Evolutionary conservation across 768 basidiomycete species (phyloP).

Genomic region (Termitomyces sp.): DNA sequence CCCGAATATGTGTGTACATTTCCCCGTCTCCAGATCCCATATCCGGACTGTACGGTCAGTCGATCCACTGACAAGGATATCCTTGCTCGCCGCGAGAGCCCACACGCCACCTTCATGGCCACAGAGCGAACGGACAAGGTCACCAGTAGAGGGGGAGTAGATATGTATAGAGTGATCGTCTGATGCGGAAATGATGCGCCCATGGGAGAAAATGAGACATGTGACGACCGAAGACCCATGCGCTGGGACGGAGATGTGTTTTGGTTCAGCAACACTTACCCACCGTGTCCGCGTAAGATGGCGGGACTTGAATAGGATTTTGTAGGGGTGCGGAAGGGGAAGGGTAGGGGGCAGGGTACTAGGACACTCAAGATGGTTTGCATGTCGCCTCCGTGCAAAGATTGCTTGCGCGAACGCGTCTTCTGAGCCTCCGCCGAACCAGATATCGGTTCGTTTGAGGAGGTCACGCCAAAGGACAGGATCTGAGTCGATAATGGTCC

Average conservation of each 20-base stretch:
- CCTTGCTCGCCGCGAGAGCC: slow-evolving; percentile 88
- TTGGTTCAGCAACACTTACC: slow-evolving; percentile 67
- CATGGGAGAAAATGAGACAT: slow-evolving; percentile 89
- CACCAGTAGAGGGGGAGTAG: slow-evolving; percentile 83
- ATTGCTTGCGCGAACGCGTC: slow-evolving; percentile 73
- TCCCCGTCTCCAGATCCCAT: slow-evolving; percentile 74
- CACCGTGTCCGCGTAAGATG: slow-evolving; percentile 76
- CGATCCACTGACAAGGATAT: slow-evolving; percentile 85
- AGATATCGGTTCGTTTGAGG: slow-evolving; percentile 76
- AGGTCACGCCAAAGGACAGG: slow-evolving; percentile 86
- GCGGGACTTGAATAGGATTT: slow-evolving; percentile 89
- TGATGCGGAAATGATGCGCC: slow-evolving; percentile 93
- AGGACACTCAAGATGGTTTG: slow-evolving; percentile 20
- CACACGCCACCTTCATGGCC: slow-evolving; percentile 98
- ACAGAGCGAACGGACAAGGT: slow-evolving; percentile 64
- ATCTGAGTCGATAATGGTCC: slow-evolving; percentile 87
- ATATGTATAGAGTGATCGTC: slow-evolving; percentile 97
- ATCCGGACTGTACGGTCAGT: slow-evolving; percentile 79
- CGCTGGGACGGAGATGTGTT: slow-evolving; percentile 78
- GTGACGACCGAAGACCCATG: slow-evolving; percentile 92
- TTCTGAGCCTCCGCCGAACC: slow-evolving; percentile 87
- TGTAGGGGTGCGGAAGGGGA: slow-evolving; percentile 81
- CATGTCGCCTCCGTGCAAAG: slow-evolving; percentile 50
- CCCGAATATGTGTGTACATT: slow-evolving; percentile 89
- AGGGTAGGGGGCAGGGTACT: slow-evolving; percentile 33